Base-by-base conservation (phyloP, 306 rosid species). In the Begonia masoniana region DNA sequence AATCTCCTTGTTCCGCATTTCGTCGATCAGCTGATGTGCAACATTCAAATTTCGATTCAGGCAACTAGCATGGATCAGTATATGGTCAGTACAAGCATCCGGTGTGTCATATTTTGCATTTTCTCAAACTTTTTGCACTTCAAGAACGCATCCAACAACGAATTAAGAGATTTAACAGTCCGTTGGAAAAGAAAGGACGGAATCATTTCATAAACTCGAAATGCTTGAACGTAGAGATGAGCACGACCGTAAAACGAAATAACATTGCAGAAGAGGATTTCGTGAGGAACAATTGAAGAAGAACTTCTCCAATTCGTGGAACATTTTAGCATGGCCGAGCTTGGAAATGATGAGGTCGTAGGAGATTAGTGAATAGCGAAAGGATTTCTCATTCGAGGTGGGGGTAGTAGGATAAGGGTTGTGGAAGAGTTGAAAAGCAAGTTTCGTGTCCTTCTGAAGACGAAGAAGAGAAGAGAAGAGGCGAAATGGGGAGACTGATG, bases 281-380 rank as follows among this genome's bases (percentile, higher is more conserved):
- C 35, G 35, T 2, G 67, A 31, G 78, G 70, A 41, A 14, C 64
- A 82, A 61, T 13, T 54, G 86, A 13, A 26, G 68, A 70, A 88
- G 95, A 51, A 82, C 26, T 73, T 76, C 41, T 88, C 86, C 88
- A 88, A 73, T 60, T 73, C 62, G 14, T 76, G 74, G 72, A 88
- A 72, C 95, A 84, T 75, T 73, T 70, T 82, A 64, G 86, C 84
- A 48, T 80, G 82, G 3, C 35, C 35, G 6, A 26, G 6, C 64
- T 84, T 84, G 71, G 76, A 67, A 74, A 88, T 75, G 74, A 84
- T 69, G 68, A 84, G 76, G 67, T 84, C 84, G 51, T 82, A 88
- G 55, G 95, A 82, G 42, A 76, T 71, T 48, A 79, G 78, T 21
- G 88, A 71, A 50, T 79, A 24, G 49, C 74, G 79, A 46, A 78